phyloP scores from a whole-genome alignment of 1,284 basidiomycete species.

The Entoloma clypeatum region DNA sequence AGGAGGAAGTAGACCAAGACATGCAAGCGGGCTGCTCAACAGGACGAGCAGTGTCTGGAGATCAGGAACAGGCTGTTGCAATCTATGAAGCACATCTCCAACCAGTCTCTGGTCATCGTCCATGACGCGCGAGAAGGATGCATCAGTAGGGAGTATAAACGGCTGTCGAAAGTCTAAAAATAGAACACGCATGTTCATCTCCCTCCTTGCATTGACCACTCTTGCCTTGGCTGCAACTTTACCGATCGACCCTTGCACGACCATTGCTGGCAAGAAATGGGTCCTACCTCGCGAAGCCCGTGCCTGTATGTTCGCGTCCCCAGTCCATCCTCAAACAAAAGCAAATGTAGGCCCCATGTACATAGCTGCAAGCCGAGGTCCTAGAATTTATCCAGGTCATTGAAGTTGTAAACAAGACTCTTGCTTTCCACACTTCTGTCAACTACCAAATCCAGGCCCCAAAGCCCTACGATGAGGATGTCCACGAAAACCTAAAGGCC shows the following conservation, averaged over 20 bases:
- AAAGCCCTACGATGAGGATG: constrained; percentile 48
- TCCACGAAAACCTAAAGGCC: constrained; percentile 50
- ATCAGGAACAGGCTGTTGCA: constrained; percentile 52
- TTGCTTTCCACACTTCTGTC: constrained; percentile 57
- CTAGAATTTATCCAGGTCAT: constrained; percentile 37
- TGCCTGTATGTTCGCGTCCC: constrained; percentile 45
- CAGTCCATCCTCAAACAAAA: constrained; percentile 41
- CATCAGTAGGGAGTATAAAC: not conserved
- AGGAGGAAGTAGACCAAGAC: constrained; percentile 55
- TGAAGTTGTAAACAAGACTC: constrained; percentile 54
- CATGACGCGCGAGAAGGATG: constrained; percentile 17
- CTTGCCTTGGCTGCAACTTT: not conserved
- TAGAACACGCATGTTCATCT: constrained; percentile 1
- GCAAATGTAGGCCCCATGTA: constrained; percentile 36
- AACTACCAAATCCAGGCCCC: constrained; percentile 56
- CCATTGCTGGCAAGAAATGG: constrained; percentile 51
- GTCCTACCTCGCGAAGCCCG: constrained; percentile 47
- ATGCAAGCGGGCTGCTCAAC: constrained; percentile 54
- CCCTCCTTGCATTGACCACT: constrained; percentile 3
- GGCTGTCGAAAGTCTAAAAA: not conserved
- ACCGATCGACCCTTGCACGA: constrained; percentile 43
- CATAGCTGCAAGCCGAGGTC: not conserved
- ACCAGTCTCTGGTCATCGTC: constrained; percentile 32
- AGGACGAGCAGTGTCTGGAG: constrained; percentile 48
- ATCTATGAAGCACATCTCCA: constrained; percentile 44